Percentiles rank a stretch among this genome's conserved stretches.
These are phyloP conservation scores for Aureobasidium sp. DNA, from an alignment of 2,329 filamentous ascomycete species.

Conservation along the genomic window DNA sequence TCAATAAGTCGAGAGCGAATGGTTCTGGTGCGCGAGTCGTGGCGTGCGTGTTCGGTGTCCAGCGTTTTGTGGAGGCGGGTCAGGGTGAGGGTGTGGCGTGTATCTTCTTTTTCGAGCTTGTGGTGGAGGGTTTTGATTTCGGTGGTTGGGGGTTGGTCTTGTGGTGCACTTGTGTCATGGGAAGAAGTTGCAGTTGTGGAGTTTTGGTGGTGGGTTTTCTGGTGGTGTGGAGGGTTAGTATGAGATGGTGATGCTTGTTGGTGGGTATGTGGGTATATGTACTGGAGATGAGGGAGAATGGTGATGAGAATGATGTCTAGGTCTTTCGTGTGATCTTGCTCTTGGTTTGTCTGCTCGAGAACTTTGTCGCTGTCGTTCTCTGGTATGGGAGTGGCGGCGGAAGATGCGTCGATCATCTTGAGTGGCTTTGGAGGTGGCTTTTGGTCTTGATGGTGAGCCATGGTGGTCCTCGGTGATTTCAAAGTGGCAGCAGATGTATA, in stretches of 20 bases:
- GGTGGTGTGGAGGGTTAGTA: neutral
- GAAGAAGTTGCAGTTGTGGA: too few relatives aligned
- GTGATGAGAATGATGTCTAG: neutral
- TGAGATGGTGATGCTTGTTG: neutral
- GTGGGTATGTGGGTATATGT: neutral
- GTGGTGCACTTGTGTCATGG: neutral
- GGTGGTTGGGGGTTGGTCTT: neutral
- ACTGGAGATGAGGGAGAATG: neutral
- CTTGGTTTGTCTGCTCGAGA: neutral
- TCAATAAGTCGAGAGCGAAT: neutral
- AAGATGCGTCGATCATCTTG: neutral
- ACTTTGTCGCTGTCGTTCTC: neutral
- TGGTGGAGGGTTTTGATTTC: neutral
- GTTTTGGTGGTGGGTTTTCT: neutral
- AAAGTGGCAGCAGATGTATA: slow-evolving; percentile 10
- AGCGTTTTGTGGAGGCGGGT: neutral
- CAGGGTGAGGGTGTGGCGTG: neutral
- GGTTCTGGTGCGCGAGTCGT: neutral
- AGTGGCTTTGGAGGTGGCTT: neutral
- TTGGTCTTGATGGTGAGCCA: neutral
- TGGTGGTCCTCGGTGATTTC: neutral
- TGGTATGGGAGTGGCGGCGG: neutral
- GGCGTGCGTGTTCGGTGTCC: neutral
- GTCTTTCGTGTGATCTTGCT: too few relatives aligned
- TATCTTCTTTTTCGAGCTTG: neutral